Percentiles rank a stretch among this genome's conserved stretches.
These are phyloP conservation scores for Mariannaea elegans DNA, from an alignment of 2,329 filamentous ascomycete species.

Conservation along the genomic window DNA sequence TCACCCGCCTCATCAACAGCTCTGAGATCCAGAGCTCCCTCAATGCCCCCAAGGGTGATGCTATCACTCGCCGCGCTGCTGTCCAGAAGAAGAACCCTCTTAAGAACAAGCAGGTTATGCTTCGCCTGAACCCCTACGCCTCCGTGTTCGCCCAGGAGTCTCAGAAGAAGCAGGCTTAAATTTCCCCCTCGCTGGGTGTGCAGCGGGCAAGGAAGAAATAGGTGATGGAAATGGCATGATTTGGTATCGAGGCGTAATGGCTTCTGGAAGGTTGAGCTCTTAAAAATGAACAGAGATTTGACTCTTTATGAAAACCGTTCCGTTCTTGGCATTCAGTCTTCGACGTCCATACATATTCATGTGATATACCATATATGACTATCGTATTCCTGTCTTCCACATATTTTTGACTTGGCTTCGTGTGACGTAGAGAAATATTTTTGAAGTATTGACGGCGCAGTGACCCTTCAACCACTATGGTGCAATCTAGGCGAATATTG, in stretches of 20 bases:
- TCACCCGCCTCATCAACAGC: slow-evolving; percentile 98
- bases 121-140: slow-evolving; percentile 98
- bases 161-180: slow-evolving; percentile 53
- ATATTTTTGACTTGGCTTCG: background rate
- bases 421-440: background rate
- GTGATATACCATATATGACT: slow-evolving; percentile 19
- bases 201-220: slow-evolving; percentile 44
- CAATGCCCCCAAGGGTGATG: slow-evolving; percentile 87
- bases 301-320: slow-evolving; percentile 42
- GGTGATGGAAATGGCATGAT: slow-evolving; percentile 44
- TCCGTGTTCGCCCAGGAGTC: slow-evolving; percentile 81
- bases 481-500: slow-evolving; percentile 1
- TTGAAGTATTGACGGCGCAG: background rate
- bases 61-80: slow-evolving; percentile 85
- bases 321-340: slow-evolving; percentile 26
- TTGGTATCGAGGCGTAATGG: slow-evolving; percentile 51
- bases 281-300: slow-evolving; percentile 48
- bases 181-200: slow-evolving; percentile 49
- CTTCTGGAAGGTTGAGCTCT: slow-evolving; percentile 48
- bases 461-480: background rate
- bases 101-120: slow-evolving; percentile 97
- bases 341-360: slow-evolving; percentile 4
- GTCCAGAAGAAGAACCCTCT: slow-evolving; percentile 99
- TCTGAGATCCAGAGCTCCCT: slow-evolving; percentile 98
- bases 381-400: background rate